Evolutionary conservation across 495 filamentous ascomycete genomes (phyloP), one percentile per base, ranked within the genome.

Genomic region (Podospora pseudocomata): DNA sequence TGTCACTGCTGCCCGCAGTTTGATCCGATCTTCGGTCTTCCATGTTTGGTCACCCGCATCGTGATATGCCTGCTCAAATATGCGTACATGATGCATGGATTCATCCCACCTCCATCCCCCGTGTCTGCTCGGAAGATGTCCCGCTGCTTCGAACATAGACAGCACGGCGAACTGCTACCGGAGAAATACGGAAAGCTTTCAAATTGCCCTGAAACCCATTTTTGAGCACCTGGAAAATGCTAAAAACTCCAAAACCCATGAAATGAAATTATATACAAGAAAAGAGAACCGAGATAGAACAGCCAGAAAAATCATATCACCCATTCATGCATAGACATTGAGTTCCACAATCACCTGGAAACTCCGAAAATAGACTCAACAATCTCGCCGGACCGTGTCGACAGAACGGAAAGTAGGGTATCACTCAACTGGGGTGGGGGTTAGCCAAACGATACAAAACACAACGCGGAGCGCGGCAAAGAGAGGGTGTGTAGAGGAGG

Each of bases 391-490:
- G 88, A 88, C 66, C 91, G 81, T 6, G 86, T 85, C 3, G 90
- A 88, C 65, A 93, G 77, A 67, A 93, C 88, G 55, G 90, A 92
- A 59, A 94, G 83, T 67, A 94, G 81, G 65, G 89, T 91, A 79
- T 93, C 91, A 72, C 90, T 91, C 72, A 93, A 77, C 79, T 88
- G 65, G 58, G 66, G n/a, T 6, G 9, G 20, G 57, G 19, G 55
- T 71, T 67, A 70, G 67, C 34, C 32, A 55, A 19, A n/a, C 3
- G 53, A 19, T 20, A 54, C 16, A 30, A 34, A 58, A 44, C 53
- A 64, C 34, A 32, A 58, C n/a, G n/a, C 5, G 6, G 9, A 49
- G 39, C 7, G 39, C 39, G 15, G 13, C 39, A 11, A 49, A 49
- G 23, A 49, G 9, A 3, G 39, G 39, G 39, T 49, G 39, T 49